Evolutionary conservation across 2,329 filamentous ascomycete species (phyloP).

Genomic region (Colletotrichum nymphaeae): DNA sequence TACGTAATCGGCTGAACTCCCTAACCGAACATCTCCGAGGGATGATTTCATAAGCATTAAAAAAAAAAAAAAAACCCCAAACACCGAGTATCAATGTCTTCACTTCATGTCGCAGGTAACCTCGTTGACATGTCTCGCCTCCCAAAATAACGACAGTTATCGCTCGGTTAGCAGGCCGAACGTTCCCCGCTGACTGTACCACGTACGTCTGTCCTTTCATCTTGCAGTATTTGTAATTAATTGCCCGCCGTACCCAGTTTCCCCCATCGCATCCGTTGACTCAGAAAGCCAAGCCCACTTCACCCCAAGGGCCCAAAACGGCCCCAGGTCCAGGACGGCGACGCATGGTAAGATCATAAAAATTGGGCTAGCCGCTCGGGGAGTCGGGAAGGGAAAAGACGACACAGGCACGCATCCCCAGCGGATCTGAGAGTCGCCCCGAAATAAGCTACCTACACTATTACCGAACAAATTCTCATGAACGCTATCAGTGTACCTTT

Average conservation of each 20-base stretch:
- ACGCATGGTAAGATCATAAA: not conserved
- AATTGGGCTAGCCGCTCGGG: not conserved
- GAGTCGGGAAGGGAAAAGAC: not conserved
- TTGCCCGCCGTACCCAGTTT: constrained; percentile 21
- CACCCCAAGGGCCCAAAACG: not conserved
- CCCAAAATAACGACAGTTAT: not conserved
- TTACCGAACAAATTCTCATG: no score
- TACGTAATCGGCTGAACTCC: not conserved
- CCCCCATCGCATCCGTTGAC: constrained; percentile 19
- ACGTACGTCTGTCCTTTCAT: constrained; percentile 8
- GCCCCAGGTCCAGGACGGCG: not conserved
- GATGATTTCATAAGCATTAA: not conserved
- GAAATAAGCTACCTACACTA: no score
- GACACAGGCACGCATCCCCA: not conserved
- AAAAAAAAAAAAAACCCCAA: not conserved
- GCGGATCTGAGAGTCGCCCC: no score
- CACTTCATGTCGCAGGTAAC: not conserved
- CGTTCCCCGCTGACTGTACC: not conserved
- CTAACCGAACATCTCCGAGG: not conserved
- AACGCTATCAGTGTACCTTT: no score
- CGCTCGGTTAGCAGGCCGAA: not conserved
- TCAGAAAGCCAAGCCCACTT: not conserved
- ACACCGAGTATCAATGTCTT: not conserved
- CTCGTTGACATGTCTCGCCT: not conserved
- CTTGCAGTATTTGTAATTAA: constrained; percentile 32